These are phyloP conservation scores for Eimeria praecox DNA, from an alignment of 169 alveolate genomes.

Conservation along the genomic window DNA sequence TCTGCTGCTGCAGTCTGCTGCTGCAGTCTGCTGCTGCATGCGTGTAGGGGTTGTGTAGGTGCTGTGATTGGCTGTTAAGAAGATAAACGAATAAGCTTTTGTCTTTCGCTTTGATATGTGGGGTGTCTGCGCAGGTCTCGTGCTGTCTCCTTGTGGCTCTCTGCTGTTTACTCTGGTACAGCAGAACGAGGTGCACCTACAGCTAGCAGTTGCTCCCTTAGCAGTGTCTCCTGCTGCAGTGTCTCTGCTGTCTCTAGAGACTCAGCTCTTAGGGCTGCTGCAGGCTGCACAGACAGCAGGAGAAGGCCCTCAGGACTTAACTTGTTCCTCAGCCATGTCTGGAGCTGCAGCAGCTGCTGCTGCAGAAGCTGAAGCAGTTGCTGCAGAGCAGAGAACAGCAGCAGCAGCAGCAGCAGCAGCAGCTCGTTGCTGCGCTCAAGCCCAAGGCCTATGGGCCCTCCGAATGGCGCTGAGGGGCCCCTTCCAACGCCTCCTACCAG, in stretches of 20 bases:
- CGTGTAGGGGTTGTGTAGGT: background rate
- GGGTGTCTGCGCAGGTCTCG: conserved; percentile 15
- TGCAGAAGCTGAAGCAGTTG: background rate
- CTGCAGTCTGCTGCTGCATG: background rate
- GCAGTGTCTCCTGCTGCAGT: conserved; percentile 46
- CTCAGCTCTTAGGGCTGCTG: conserved; percentile 34
- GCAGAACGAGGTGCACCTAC: conserved; percentile 49
- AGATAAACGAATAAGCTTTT: background rate
- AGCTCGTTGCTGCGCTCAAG: conserved; percentile 59
- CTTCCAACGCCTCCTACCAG: background rate
- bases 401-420: conserved; percentile 25
- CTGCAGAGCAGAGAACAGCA: background rate
- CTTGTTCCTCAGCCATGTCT: background rate
- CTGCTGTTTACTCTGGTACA: conserved; percentile 30
- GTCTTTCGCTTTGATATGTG: background rate
- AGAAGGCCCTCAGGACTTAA: background rate
- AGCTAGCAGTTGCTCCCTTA: conserved; percentile 43
- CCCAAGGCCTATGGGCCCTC: conserved; percentile 64
- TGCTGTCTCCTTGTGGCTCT: conserved; percentile 47
- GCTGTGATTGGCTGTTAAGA: background rate
- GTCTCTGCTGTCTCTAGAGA: conserved; percentile 22
- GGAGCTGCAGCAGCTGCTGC: conserved; percentile 3
- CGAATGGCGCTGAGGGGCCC: conserved; percentile 67
- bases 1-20: conserved; percentile 1
- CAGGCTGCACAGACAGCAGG: conserved; percentile 6